Evolutionary conservation across 306 rosid species (phyloP).

Genomic region (Acacia crassicarpa): DNA sequence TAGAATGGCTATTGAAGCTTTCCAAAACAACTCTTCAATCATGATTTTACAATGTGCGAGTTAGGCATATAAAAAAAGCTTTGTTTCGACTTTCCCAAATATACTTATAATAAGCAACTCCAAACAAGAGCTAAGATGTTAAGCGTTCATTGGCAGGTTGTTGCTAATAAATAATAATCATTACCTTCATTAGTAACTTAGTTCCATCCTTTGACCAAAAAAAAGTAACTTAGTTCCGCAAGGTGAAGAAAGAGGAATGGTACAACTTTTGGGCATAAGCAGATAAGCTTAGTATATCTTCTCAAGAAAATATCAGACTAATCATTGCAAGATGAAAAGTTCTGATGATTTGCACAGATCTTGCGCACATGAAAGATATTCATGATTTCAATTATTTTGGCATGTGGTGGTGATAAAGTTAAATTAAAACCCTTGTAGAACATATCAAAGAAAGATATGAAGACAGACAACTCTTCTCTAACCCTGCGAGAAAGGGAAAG

Average conservation of each 20-base stretch:
- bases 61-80: no score
- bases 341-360: not conserved
- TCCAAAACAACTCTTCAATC: no score
- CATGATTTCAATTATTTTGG: conserved; percentile 23
- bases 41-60: no score
- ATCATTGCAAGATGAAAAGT: conserved; percentile 17
- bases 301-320: not conserved
- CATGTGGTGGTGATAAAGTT: not conserved
- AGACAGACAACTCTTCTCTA: conserved; percentile 18
- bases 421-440: conserved; percentile 28
- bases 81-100: no score
- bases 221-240: not conserved
- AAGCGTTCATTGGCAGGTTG: not conserved
- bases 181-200: not conserved
- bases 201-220: no score
- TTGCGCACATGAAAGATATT: not conserved
- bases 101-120: no score
- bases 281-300: not conserved
- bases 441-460: conserved; percentile 7
- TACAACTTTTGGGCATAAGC: not conserved
- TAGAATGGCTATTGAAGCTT: no score
- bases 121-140: not conserved
- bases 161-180: not conserved
- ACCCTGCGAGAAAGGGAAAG: conserved; percentile 8
- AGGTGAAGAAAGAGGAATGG: not conserved